phyloP scores from a whole-genome alignment of 1,284 basidiomycete genomes.

The Leucocoprinus gongylophorus region DNA sequence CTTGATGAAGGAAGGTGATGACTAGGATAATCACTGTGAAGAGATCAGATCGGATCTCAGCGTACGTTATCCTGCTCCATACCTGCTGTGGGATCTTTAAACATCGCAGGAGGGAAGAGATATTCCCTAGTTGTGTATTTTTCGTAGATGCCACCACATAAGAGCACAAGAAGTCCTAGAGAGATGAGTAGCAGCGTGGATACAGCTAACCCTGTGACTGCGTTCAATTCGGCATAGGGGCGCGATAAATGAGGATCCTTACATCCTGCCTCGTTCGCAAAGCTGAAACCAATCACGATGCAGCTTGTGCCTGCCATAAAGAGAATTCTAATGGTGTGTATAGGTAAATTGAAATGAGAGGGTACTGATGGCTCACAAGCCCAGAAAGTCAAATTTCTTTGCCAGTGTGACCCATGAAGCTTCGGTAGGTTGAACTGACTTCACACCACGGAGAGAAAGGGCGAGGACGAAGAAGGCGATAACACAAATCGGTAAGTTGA shows the following conservation, averaged over 20 bases:
- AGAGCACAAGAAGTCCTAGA: conserved; percentile 46
- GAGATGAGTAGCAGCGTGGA: conserved; percentile 55
- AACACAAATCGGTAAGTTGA: conserved; percentile 71
- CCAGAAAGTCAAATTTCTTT: conserved; percentile 63
- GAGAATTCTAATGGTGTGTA: conserved; percentile 39
- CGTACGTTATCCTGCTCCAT: conserved; percentile 19
- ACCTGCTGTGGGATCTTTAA: conserved; percentile 56
- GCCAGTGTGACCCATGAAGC: conserved; percentile 50
- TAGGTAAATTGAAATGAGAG: conserved; percentile 12
- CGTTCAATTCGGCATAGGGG: conserved; percentile 13
- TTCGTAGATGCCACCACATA: conserved; percentile 59
- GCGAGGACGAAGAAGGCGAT: conserved; percentile 51
- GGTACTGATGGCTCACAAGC: conserved; percentile 47
- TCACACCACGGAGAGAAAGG: conserved; percentile 50
- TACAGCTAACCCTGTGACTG: conserved; percentile 48
- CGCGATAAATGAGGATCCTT: conserved; percentile 25
- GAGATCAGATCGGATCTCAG: conserved; percentile 14
- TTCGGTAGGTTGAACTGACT: conserved; percentile 36
- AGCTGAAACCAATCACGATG: conserved; percentile 71
- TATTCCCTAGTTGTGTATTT: conserved; percentile 55
- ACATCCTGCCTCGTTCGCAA: conserved; percentile 63
- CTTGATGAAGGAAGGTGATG: conserved; percentile 70
- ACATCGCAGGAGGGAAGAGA: conserved; percentile 59
- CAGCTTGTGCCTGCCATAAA: conserved; percentile 71
- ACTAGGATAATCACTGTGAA: conserved; percentile 53